These are phyloP conservation scores for Linum lewisii DNA, from an alignment of 345 rosid genomes.

Conservation along the genomic window DNA sequence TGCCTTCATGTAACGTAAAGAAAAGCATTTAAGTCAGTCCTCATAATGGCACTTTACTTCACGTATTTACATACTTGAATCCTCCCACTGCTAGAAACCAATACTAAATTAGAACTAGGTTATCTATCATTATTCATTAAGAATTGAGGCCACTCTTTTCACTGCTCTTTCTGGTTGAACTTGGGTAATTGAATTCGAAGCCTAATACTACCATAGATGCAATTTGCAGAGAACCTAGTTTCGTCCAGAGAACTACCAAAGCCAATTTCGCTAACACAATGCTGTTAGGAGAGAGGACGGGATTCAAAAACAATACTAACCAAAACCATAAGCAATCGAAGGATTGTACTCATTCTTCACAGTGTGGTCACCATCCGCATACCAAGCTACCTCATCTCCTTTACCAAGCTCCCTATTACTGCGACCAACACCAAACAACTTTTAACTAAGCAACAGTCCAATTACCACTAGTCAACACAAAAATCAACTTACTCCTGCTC, in stretches of 20 bases:
- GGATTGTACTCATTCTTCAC: conserved; percentile 64
- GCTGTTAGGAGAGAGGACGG: neutral
- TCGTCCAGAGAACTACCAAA: neutral
- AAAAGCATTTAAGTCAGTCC: too few relatives aligned
- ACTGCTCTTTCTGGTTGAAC: neutral
- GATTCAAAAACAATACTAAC: conserved; percentile 28
- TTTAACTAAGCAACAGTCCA: conserved; percentile 7
- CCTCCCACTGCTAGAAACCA: too few relatives aligned
- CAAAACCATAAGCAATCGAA: conserved; percentile 63
- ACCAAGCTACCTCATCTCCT: conserved; percentile 84
- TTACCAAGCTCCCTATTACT: conserved; percentile 65
- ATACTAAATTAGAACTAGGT: too few relatives aligned
- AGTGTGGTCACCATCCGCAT: conserved; percentile 69
- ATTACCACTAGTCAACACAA: conserved; percentile 1
- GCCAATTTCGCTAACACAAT: neutral
- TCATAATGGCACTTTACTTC: too few relatives aligned
- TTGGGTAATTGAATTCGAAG: neutral
- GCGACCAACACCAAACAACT: conserved; percentile 2
- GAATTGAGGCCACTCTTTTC: neutral
- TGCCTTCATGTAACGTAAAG: too few relatives aligned
- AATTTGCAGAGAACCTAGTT: neutral
- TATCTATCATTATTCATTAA: too few relatives aligned
- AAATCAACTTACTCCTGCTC: neutral
- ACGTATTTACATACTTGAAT: too few relatives aligned
- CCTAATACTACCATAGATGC: neutral